Conservation (phyloP, 2,329 filamentous ascomycete genomes). For the Fusarium nisikadoi region DNA sequence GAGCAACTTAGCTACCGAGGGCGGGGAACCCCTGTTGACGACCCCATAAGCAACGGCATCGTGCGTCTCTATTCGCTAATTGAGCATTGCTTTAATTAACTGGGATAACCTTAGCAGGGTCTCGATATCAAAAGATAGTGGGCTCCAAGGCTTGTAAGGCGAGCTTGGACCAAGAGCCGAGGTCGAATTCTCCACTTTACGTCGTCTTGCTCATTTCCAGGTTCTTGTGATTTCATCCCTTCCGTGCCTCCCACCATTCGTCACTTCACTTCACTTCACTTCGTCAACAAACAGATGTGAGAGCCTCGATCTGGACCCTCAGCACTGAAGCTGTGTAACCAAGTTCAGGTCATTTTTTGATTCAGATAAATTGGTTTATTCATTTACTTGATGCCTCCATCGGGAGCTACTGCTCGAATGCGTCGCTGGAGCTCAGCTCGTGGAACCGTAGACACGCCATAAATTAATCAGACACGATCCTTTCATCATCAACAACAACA, state of each 20-base stretch:
- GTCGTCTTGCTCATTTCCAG: constrained; percentile 37
- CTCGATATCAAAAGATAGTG: constrained; percentile 9
- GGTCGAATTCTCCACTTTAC: constrained; percentile 33
- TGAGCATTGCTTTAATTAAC: constrained; percentile 33
- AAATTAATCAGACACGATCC: constrained; percentile 11
- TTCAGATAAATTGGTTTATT: background rate
- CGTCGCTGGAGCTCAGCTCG: constrained; percentile 42
- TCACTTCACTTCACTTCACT: background rate
- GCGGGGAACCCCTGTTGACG: constrained; percentile 35
- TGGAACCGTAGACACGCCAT: constrained; percentile 33
- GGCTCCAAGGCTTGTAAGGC: background rate
- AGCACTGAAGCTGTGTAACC: constrained; percentile 14
- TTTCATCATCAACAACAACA: constrained; percentile 2
- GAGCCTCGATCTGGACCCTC: constrained; percentile 17
- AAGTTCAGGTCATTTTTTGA: background rate
- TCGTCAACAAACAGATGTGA: constrained; percentile 20
- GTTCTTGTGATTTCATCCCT: constrained; percentile 37
- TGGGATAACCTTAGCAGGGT: constrained; percentile 26
- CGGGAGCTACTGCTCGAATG: constrained; percentile 36
- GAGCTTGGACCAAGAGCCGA: constrained; percentile 27
- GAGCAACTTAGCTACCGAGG: constrained; percentile 12
- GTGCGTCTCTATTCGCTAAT: constrained; percentile 10
- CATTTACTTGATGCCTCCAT: constrained; percentile 39
- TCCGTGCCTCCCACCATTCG: constrained; percentile 5
- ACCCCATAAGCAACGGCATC: background rate